These are phyloP conservation scores for Lodderomyces elongisporus DNA, from an alignment of 1,139 yeast genomes.

Conservation along the genomic window DNA sequence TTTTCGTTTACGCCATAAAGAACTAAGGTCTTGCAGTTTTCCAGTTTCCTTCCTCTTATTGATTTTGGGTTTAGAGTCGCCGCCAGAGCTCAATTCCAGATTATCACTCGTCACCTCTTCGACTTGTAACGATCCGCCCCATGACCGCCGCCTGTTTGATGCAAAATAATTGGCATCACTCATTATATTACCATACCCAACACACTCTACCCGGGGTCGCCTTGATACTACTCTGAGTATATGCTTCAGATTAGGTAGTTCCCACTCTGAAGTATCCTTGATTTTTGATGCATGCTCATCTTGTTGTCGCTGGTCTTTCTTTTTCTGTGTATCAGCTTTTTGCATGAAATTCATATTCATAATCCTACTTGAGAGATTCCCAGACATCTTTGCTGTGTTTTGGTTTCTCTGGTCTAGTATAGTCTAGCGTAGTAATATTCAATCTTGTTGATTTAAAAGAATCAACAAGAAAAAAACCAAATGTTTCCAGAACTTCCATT, in stretches of 20 bases:
- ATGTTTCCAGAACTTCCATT: no score
- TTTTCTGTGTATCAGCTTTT: slow-evolving; percentile 21
- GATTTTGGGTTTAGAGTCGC: neutral
- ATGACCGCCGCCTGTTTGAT: slow-evolving; percentile 22
- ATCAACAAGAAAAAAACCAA: no score
- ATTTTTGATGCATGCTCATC: slow-evolving; percentile 33
- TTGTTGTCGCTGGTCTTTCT: slow-evolving; percentile 12
- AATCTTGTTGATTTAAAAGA: no score
- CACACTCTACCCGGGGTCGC: slow-evolving; percentile 11
- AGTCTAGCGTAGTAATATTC: no score
- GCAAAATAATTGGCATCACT: slow-evolving; percentile 10
- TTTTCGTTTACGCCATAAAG: slow-evolving; percentile 27
- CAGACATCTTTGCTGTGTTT: no score
- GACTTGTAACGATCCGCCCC: slow-evolving; percentile 15
- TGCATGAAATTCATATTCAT: slow-evolving; percentile 68
- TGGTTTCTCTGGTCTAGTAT: no score
- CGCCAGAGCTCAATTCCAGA: neutral
- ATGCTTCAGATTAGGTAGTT: slow-evolving; percentile 31
- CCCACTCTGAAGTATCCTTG: slow-evolving; percentile 62
- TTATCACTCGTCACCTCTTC: slow-evolving; percentile 7
- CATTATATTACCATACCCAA: slow-evolving; percentile 45
- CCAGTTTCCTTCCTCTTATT: slow-evolving; percentile 2
- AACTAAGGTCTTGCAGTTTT: slow-evolving; percentile 17
- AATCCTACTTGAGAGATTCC: slow-evolving; percentile 54
- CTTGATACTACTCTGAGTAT: slow-evolving; percentile 15